Evolutionary conservation across 1,284 basidiomycete species (phyloP).

Genomic region (Fomitopsis pinicola): DNA sequence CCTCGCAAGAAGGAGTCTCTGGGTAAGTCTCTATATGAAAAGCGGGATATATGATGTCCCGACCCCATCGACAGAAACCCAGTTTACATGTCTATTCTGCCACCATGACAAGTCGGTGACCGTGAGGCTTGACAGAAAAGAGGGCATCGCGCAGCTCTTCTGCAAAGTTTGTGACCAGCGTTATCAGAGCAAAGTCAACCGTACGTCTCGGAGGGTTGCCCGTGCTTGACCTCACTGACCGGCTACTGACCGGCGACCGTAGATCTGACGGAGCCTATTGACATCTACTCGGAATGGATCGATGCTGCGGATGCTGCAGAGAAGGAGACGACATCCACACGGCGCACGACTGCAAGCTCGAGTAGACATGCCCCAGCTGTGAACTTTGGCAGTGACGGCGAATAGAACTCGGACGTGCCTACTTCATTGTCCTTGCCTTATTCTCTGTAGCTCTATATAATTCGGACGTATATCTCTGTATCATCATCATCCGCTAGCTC

Average conservation of each 20-base stretch:
- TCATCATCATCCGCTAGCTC: background rate
- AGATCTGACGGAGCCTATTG: constrained; percentile 86
- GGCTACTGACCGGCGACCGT: background rate
- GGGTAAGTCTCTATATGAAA: constrained; percentile 36
- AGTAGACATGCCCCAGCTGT: constrained; percentile 40
- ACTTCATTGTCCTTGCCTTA: background rate
- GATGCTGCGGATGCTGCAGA: constrained; percentile 87
- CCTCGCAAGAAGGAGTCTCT: constrained; percentile 62
- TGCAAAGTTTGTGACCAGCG: constrained; percentile 81
- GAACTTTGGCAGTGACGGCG: constrained; percentile 39
- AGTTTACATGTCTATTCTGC: constrained; percentile 86
- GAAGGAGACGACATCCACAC: constrained; percentile 40
- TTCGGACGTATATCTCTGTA: background rate
- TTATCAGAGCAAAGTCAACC: constrained; percentile 80
- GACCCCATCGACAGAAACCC: constrained; percentile 47
- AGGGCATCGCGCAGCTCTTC: constrained; percentile 70
- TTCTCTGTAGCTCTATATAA: constrained; percentile 15
- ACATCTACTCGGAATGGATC: constrained; percentile 91
- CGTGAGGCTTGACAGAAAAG: constrained; percentile 81
- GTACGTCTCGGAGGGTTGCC: constrained; percentile 42
- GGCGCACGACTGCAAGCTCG: constrained; percentile 55
- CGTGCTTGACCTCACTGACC: constrained; percentile 12
- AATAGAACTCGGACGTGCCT: constrained; percentile 17
- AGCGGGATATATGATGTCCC: background rate
- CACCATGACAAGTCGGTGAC: constrained; percentile 88